Evolutionary conservation across 441 rosid species (phyloP), one percentile per base, ranked within the genome.

Genomic region (Lepidium campestre): DNA sequence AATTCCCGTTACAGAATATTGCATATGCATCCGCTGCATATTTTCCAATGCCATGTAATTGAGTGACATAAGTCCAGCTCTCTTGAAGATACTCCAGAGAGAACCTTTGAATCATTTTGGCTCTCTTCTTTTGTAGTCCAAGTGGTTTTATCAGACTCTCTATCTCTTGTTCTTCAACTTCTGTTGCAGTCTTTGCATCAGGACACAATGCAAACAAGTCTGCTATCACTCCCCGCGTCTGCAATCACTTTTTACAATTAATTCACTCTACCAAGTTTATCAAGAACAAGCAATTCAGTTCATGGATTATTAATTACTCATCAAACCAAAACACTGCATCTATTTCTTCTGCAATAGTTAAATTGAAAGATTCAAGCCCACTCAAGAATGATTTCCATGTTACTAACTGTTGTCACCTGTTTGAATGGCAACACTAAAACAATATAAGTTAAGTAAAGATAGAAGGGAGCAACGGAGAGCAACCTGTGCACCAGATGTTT

Each of bases 11-110:
- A 73, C 96, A 91, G 63, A 91, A 91, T 70, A 91, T 91, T 1
- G 96, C 92, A 76, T 87, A 83, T 1, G 97, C 94, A 63, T 91
- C 97, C 2, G 90, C 97, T 29, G 86, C 97, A 67, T 89, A 88
- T 95, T 88, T 88, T 78, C 93, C 93, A 70, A 90, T 65, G 32
- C 90, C 96, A 46, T 82, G 84, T 23, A 90, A 77, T 72, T 86
- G 82, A 58, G 96, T 84, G 53, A 85, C 92, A 79, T 91, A 75
- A 57, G 90, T 89, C 93, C 97, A 86, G 40, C 29, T 72, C 58
- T 84, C 85, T 48, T 56, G 72, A n/a, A 91, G 79, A 77, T 89
- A 89, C 73, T 85, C 87, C 1, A 20, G 47, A 10, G 92, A 91
- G 32, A 87, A 50, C 17, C 84, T 77, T 31, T 75, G 75, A 54